Evolutionary conservation across 768 basidiomycete genomes (phyloP).

Genomic region (Lepiota brunneoincarnata): DNA sequence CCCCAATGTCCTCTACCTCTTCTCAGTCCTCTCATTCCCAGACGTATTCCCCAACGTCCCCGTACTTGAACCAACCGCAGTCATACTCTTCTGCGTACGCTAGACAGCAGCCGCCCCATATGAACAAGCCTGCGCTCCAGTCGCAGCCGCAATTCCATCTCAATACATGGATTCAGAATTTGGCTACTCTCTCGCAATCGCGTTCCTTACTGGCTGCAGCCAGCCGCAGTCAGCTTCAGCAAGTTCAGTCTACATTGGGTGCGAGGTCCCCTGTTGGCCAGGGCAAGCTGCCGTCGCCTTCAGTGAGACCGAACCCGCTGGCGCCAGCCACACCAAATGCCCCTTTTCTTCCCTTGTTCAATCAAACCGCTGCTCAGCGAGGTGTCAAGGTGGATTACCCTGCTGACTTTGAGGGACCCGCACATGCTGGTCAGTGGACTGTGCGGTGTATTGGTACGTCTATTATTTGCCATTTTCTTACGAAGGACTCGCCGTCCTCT

Average conservation of each 20-base stretch:
- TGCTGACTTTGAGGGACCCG: slow-evolving; percentile 58
- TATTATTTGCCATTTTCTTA: slow-evolving; percentile 8
- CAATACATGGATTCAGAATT: background rate
- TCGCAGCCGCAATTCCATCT: background rate
- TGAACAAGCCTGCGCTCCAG: slow-evolving; percentile 1
- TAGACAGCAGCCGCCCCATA: slow-evolving; percentile 10
- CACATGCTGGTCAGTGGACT: slow-evolving; percentile 67
- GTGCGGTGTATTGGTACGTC: slow-evolving; percentile 67
- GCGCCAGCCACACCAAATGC: slow-evolving; percentile 61
- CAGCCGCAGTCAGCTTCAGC: slow-evolving; percentile 1
- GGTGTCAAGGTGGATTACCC: slow-evolving; percentile 60
- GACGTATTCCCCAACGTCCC: slow-evolving; percentile 18
- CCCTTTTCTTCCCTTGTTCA: slow-evolving; percentile 71
- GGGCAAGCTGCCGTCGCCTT: slow-evolving; percentile 13
- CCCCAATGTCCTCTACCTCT: slow-evolving; percentile 13
- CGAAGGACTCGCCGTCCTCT: background rate
- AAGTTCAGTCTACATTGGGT: slow-evolving; percentile 2
- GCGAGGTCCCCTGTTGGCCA: background rate
- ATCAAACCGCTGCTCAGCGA: slow-evolving; percentile 68
- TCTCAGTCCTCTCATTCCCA: slow-evolving; percentile 22
- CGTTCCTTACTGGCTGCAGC: background rate
- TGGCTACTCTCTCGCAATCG: slow-evolving; percentile 11
- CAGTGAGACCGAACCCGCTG: slow-evolving; percentile 46
- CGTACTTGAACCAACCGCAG: slow-evolving; percentile 10
- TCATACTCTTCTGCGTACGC: slow-evolving; percentile 5